Evolutionary conservation across 148 eudicot species (phyloP), one percentile per base, ranked within the genome.

Genomic region (Spergularia bocconei): DNA sequence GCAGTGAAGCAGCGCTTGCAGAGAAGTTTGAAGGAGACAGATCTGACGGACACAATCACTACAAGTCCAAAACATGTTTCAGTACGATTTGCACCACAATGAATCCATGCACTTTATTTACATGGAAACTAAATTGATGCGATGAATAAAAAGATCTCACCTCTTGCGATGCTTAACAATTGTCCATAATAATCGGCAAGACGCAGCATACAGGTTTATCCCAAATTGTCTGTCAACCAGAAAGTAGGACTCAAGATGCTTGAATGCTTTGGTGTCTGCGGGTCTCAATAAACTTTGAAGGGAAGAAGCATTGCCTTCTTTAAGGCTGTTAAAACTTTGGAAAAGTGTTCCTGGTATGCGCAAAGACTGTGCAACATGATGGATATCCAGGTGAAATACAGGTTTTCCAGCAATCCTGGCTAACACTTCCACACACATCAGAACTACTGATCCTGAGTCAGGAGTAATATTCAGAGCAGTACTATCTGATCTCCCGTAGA

Each of bases 341-440:
- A 92, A 89, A 53, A 94, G 79, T 72, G 87, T 83, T 55, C 85
- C 87, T 15, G 98, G 91, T 68, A 86, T 73, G 64, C 84, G 85
- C 77, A 92, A 79, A 75, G 87, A 83, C 76, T 92, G 93, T 61
- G 85, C 90, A 36, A 90, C 80, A 52, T 87, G 85, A 77, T 77
- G 69, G 60, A 85, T 80, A 71, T 86, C 93, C 77, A 90, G 74
- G 63, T 83, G 87, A 79, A 83, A 88, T 66, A 85, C 76, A 74
- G 86, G 89, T 82, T 90, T 94, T 38, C 93, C 93, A 67, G 80
- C 82, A 72, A 94, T 80, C 82, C 82, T 87, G 72, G 90, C 84
- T 69, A 94, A 75, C 44, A 90, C 84, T 68, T 90, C 93, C 70
- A 92, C 86, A 78, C 91, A 91, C 98, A 94, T 94, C 70, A 89